phyloP scores from a whole-genome alignment of 768 basidiomycete genomes.

The Fomitopsis serialis region DNA sequence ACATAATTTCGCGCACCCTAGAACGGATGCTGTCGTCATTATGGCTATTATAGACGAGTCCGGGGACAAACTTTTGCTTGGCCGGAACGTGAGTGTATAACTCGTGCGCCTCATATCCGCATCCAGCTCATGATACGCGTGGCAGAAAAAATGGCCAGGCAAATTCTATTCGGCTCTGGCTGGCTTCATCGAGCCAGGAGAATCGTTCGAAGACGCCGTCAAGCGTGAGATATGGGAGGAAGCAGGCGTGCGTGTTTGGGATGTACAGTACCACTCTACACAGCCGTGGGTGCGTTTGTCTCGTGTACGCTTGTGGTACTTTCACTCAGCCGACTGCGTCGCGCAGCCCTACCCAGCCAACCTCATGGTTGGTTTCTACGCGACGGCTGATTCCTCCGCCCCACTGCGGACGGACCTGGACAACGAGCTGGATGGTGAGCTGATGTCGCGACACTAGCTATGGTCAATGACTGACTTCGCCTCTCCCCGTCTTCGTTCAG shows the following conservation, averaged over 20 bases:
- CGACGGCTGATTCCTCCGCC: slow-evolving; percentile 65
- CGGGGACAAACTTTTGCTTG: slow-evolving; percentile 80
- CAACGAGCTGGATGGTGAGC: slow-evolving; percentile 84
- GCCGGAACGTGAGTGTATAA: slow-evolving; percentile 60
- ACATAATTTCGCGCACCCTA: slow-evolving; percentile 80
- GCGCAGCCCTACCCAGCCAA: slow-evolving; percentile 86
- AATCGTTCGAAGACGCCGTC: slow-evolving; percentile 92
- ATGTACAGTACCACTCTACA: slow-evolving; percentile 79
- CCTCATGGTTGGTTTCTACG: slow-evolving; percentile 89
- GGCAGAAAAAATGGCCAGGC: slow-evolving; percentile 60
- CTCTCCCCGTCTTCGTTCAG: slow-evolving; percentile 30
- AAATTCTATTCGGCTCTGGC: slow-evolving; percentile 81
- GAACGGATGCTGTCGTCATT: slow-evolving; percentile 88
- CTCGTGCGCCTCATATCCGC: no score
- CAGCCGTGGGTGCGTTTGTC: slow-evolving; percentile 71
- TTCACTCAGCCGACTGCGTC: not conserved
- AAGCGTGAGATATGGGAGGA: slow-evolving; percentile 94
- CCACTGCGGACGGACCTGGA: slow-evolving; percentile 84
- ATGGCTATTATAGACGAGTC: slow-evolving; percentile 80
- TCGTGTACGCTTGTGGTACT: not conserved
- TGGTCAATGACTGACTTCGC: not conserved
- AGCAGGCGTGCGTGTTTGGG: slow-evolving; percentile 83
- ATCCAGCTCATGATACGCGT: no score
- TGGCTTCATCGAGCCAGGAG: slow-evolving; percentile 92
- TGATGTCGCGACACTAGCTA: not conserved